These are phyloP conservation scores for Phytophthora fragariae DNA, from an alignment of 352 stramenopile species.

Conservation along the genomic window DNA sequence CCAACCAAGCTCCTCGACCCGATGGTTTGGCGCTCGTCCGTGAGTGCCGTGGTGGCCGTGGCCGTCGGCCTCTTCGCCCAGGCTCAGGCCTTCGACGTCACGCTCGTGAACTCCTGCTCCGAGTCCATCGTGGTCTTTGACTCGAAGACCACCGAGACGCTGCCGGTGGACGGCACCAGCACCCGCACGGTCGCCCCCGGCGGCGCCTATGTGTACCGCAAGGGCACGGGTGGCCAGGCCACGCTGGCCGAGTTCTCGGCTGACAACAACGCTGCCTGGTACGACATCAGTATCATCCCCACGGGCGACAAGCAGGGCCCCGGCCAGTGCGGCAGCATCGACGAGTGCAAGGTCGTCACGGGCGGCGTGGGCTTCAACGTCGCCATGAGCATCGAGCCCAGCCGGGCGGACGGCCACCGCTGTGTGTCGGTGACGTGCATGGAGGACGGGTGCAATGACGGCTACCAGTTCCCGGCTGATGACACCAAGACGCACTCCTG, in stretches of 20 bases:
- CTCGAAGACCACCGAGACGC: constrained; percentile 41
- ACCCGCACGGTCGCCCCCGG: constrained; percentile 46
- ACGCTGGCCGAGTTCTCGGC: constrained; percentile 77
- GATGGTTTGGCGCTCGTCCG: constrained; percentile 43
- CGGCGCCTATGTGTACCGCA: constrained; percentile 57
- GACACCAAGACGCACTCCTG: constrained; percentile 78
- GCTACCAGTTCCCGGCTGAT: constrained; percentile 75
- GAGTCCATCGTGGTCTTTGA: constrained; percentile 61
- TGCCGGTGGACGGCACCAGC: constrained; percentile 40
- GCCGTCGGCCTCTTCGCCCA: constrained; percentile 35
- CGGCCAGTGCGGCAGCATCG: constrained; percentile 58
- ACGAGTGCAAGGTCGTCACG: constrained; percentile 59
- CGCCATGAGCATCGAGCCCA: constrained; percentile 69
- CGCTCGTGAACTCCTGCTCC: constrained; percentile 59
- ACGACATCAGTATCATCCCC: constrained; percentile 84
- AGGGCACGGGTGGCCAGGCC: constrained; percentile 52
- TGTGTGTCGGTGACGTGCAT: constrained; percentile 63
- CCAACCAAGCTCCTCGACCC: constrained; percentile 5
- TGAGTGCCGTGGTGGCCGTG: constrained; percentile 35
- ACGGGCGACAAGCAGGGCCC: constrained; percentile 51
- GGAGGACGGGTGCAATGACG: constrained; percentile 63
- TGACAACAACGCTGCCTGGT: constrained; percentile 62
- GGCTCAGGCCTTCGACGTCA: constrained; percentile 48
- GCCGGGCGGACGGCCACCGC: constrained; percentile 42
- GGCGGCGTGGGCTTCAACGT: constrained; percentile 76